Percentiles rank a stretch among this genome's conserved stretches.
These are phyloP conservation scores for Tetrahymena thermophila DNA, from an alignment of 73 alveolate genomes.

Conservation along the genomic window DNA sequence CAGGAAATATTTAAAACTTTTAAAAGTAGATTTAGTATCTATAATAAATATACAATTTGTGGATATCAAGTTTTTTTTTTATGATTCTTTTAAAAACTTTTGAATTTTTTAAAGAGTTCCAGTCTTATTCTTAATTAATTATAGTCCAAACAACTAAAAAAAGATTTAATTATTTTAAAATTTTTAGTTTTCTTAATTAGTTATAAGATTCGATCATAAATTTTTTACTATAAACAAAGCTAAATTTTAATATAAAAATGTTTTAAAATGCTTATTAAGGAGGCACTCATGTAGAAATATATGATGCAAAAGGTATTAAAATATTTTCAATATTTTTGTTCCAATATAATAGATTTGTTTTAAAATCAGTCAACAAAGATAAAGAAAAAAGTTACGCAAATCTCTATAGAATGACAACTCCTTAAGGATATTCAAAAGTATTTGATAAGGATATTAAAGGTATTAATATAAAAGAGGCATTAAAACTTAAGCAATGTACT, in stretches of 20 bases:
- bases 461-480: background rate
- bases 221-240: background rate
- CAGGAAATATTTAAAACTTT: background rate
- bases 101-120: background rate
- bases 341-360: background rate
- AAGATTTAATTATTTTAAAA: background rate
- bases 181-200: background rate
- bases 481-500: background rate
- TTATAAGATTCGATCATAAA: background rate
- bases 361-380: constrained; percentile 21
- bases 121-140: background rate
- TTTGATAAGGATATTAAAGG: constrained; percentile 31
- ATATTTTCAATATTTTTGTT: background rate
- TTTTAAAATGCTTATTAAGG: background rate
- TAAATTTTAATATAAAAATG: background rate
- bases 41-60: background rate
- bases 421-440: background rate
- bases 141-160: background rate
- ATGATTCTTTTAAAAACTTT: background rate
- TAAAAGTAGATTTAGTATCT: background rate
- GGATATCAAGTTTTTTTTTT: background rate
- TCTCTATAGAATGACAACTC: constrained; percentile 10
- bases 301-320: background rate
- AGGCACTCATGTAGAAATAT: background rate
- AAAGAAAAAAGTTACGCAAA: constrained; percentile 6